Base-by-base conservation (phyloP, 192 early-diverging fungal species). In the Fimicolochytrium jonesii region DNA sequence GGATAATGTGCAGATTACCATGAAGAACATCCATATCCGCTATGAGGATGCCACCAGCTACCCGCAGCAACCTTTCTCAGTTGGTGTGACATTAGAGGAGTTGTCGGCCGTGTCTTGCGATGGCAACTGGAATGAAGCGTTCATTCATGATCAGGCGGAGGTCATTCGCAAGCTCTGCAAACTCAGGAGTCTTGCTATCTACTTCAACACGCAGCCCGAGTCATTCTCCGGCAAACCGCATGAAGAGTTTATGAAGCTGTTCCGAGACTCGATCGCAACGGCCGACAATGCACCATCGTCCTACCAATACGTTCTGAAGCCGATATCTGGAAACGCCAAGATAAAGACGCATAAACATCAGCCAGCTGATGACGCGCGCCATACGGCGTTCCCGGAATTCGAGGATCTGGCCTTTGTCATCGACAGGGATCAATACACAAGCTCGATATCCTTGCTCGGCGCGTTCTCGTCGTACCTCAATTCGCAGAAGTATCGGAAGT, bases 1-100 rank as follows among this genome's bases (percentile, higher is more conserved):
- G 3, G 94, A 99, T 66, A 99, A 99, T 65, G 67, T 99, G 39
- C 95, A 99, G 56, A 83, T 99, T 6, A 86, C 89, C 7, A 94
- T 99, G 62, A 86, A 88, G 45, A 92, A 95, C 69, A 97, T 97
- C 36, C 96, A 99, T 65, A 77, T 99, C 50, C 77, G 95, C 26
- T 99, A 95, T 71, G 96, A 97, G 64, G 96, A 99, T 77, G 74
- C 78, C 22, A 61, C 85, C 50, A 90, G 86, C 50, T 87, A 86
- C 64, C 87, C 87, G 41, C 45, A 65, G 67, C 85, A 87, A 35
- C 87, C 87, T 50, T 90, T 99, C 73, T 88, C 91, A 0, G 82
- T 90, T 15, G 96, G 96, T 13, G 67, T 95, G 26, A 96, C 94
- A 0, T 72, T 99, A 10, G 78, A 80, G 20, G 91, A 96, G 63